These are phyloP conservation scores for Elsinoe perseae DNA, from an alignment of 2,329 filamentous ascomycete species.

Conservation along the genomic window DNA sequence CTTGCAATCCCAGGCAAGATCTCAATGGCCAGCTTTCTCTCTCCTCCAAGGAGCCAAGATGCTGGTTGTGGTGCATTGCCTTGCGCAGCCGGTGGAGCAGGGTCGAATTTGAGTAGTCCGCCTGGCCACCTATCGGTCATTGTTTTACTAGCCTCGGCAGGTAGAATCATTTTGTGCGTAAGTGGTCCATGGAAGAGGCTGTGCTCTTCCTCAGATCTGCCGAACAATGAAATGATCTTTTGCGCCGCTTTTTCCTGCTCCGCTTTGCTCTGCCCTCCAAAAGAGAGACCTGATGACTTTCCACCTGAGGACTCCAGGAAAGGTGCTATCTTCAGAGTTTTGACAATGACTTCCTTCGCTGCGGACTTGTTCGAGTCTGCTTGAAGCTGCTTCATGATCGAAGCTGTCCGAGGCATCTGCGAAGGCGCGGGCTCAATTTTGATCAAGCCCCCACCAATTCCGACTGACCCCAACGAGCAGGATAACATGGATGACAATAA, in stretches of 20 bases:
- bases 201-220: slow-evolving; percentile 45
- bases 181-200: slow-evolving; percentile 74
- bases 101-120: slow-evolving; percentile 72
- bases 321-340: slow-evolving; percentile 69
- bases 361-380: slow-evolving; percentile 14
- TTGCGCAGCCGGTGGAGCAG: slow-evolving; percentile 35
- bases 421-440: slow-evolving; percentile 76
- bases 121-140: slow-evolving; percentile 64
- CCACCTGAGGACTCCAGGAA: slow-evolving; percentile 41
- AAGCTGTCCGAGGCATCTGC: slow-evolving; percentile 57
- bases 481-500: slow-evolving; percentile 74
- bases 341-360: slow-evolving; percentile 44
- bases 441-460: slow-evolving; percentile 76
- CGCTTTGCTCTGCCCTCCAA: slow-evolving; percentile 78
- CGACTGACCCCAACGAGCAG: slow-evolving; percentile 60
- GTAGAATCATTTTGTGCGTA: slow-evolving; percentile 79
- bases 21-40: slow-evolving; percentile 64
- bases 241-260: slow-evolving; percentile 71
- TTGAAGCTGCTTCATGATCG: slow-evolving; percentile 33
- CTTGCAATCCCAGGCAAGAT: slow-evolving; percentile 66
- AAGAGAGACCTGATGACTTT: slow-evolving; percentile 55
- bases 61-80: slow-evolving; percentile 42
- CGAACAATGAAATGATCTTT: slow-evolving; percentile 64
- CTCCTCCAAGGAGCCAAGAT: slow-evolving; percentile 70
- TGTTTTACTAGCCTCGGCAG: slow-evolving; percentile 49